Percentiles rank a stretch among this genome's conserved stretches.
These are phyloP conservation scores for Quercus dentata DNA, from an alignment of 306 rosid genomes.

Conservation along the genomic window DNA sequence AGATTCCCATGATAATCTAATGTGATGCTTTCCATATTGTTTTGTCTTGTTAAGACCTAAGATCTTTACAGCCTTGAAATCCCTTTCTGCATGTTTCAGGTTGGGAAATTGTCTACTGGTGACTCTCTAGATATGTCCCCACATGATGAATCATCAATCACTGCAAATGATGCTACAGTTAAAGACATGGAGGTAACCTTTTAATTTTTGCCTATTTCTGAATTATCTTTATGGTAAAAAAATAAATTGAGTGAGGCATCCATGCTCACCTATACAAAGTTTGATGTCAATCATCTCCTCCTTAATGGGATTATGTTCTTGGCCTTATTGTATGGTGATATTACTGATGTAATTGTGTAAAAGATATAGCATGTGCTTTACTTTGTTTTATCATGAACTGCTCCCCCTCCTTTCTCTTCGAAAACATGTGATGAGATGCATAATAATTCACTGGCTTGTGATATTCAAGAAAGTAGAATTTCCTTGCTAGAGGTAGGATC, in stretches of 20 bases:
- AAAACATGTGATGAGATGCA: neutral
- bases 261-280: neutral
- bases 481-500: neutral
- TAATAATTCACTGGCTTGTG: neutral
- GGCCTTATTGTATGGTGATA: neutral
- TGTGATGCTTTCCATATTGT: neutral
- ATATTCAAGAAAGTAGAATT: neutral
- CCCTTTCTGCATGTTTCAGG: conserved; percentile 40
- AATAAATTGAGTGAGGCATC: neutral
- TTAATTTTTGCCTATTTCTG: neutral
- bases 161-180: conserved; percentile 79
- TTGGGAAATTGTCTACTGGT: conserved; percentile 91
- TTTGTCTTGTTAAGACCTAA: neutral
- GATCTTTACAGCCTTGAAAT: neutral
- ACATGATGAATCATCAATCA: conserved; percentile 86
- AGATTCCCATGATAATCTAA: neutral
- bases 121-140: conserved; percentile 84
- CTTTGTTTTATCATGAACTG: neutral
- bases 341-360: neutral
- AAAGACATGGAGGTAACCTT: conserved; percentile 94
- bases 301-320: neutral
- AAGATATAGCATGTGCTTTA: neutral
- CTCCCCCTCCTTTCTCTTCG: neutral
- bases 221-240: neutral
- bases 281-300: neutral